phyloP scores from a whole-genome alignment of 2,329 filamentous ascomycete species.

The Tricladium varicosporioides region DNA sequence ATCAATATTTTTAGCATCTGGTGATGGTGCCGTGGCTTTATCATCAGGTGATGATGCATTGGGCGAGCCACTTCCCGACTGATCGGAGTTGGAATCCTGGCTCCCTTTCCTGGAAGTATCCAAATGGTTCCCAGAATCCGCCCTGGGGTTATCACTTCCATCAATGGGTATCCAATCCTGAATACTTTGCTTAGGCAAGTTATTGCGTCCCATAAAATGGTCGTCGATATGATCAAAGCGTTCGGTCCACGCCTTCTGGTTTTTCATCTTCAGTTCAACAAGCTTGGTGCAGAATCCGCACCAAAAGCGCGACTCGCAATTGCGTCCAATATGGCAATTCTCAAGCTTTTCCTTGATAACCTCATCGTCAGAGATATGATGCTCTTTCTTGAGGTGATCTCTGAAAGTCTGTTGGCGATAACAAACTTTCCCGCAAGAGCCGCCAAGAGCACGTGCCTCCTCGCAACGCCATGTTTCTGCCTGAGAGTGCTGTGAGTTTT shows the following conservation, averaged over 20 bases:
- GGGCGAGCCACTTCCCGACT: conserved; percentile 3
- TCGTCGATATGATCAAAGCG: conserved; percentile 73
- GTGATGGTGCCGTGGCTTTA: background rate
- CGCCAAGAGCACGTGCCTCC: conserved; percentile 32
- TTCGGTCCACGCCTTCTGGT: conserved; percentile 56
- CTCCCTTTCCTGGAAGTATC: conserved; percentile 2
- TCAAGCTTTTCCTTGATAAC: conserved; percentile 44
- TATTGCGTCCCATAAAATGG: conserved; percentile 58
- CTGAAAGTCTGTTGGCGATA: conserved; percentile 58
- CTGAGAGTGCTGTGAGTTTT: conserved; percentile 74
- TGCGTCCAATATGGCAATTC: conserved; percentile 59
- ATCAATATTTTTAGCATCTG: no score
- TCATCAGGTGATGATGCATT: conserved; percentile 7
- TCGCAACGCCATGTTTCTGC: conserved; percentile 72
- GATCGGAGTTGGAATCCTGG: background rate
- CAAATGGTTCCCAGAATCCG: conserved; percentile 7
- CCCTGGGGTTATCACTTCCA: conserved; percentile 21
- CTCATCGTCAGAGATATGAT: conserved; percentile 30
- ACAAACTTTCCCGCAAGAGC: conserved; percentile 56
- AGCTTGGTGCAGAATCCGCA: conserved; percentile 75
- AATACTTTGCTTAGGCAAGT: conserved; percentile 42
- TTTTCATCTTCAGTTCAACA: conserved; percentile 45
- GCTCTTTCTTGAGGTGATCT: conserved; percentile 52
- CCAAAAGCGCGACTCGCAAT: conserved; percentile 71
- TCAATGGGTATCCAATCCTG: conserved; percentile 49